Percentiles rank a stretch among this genome's conserved stretches.
These are phyloP conservation scores for Pseudonitzschia pungens DNA, from an alignment of 108 stramenopile genomes.

Conservation along the genomic window DNA sequence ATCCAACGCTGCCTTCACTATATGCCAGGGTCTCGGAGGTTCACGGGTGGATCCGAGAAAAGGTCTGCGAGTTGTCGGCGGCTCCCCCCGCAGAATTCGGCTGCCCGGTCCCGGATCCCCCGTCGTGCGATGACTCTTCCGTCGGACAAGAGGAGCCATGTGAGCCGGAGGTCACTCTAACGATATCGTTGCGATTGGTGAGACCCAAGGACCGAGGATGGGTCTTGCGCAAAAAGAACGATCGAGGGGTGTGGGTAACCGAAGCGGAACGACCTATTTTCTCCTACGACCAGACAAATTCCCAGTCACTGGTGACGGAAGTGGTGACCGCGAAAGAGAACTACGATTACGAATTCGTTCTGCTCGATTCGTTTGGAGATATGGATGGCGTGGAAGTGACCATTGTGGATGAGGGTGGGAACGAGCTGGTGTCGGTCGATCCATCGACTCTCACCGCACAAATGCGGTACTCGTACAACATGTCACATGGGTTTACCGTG, in stretches of 20 bases:
- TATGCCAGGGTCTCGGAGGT: constrained; percentile 40
- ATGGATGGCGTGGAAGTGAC: background rate
- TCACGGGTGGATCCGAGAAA: constrained; percentile 43
- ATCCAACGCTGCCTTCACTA: constrained; percentile 40
- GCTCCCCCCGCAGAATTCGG: constrained; percentile 34
- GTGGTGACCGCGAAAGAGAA: background rate
- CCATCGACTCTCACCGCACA: background rate
- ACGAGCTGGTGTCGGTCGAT: background rate
- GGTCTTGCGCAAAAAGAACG: background rate
- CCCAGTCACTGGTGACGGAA: background rate
- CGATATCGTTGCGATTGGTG: background rate
- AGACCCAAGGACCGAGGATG: constrained; percentile 4
- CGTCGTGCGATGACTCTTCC: too few species aligned
- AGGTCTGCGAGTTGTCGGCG: constrained; percentile 35
- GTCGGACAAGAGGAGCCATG: too few species aligned
- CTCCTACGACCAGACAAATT: background rate
- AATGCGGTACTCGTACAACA: background rate
- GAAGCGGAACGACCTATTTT: background rate
- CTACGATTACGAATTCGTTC: background rate
- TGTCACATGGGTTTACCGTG: background rate
- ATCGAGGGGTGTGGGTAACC: background rate
- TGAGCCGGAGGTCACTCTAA: too few species aligned
- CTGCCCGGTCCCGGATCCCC: too few species aligned
- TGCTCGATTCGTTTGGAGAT: constrained; percentile 19
- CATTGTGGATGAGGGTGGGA: background rate